A percentile compares a stretch with the other conserved stretches of the same genome.
These are phyloP conservation scores for Epichloe gansuensis DNA, from an alignment of 2,329 filamentous ascomycete species.

Conservation along the genomic window DNA sequence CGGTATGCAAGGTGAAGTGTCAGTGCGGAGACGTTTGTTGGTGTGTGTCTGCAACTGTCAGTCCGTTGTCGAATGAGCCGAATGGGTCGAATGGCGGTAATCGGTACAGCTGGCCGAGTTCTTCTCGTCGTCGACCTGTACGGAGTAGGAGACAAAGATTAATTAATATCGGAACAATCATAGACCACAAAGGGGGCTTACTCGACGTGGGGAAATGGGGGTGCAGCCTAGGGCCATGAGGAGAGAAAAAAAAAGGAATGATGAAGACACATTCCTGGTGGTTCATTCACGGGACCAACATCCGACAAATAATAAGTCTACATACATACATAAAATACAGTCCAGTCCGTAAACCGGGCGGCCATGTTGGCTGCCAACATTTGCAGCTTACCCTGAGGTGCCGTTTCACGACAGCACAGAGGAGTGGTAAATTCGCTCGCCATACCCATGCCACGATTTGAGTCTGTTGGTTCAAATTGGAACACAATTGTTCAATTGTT, in stretches of 20 bases:
- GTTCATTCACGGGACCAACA: background rate
- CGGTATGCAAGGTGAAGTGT: constrained; percentile 14
- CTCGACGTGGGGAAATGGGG: background rate
- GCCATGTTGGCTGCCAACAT: too few species aligned
- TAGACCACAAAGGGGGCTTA: background rate
- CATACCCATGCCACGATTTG: too few species aligned
- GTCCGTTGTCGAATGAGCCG: too few species aligned
- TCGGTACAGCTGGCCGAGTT: background rate
- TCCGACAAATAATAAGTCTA: too few species aligned
- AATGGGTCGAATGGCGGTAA: background rate
- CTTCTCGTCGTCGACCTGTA: background rate
- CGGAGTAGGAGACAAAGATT: background rate
- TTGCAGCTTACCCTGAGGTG: too few species aligned
- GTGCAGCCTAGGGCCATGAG: background rate
- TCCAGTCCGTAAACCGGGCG: too few species aligned
- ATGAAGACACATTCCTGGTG: background rate
- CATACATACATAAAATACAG: too few species aligned
- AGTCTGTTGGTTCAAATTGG: too few species aligned
- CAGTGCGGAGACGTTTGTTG: constrained; percentile 7
- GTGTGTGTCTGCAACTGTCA: constrained; percentile 1
- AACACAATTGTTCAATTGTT: too few species aligned
- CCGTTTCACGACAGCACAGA: too few species aligned
- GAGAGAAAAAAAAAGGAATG: background rate
- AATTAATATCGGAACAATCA: background rate
- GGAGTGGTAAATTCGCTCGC: too few species aligned